These are phyloP conservation scores for Thielaviopsis ethacetica DNA, from an alignment of 2,329 filamentous ascomycete species.

Conservation along the genomic window DNA sequence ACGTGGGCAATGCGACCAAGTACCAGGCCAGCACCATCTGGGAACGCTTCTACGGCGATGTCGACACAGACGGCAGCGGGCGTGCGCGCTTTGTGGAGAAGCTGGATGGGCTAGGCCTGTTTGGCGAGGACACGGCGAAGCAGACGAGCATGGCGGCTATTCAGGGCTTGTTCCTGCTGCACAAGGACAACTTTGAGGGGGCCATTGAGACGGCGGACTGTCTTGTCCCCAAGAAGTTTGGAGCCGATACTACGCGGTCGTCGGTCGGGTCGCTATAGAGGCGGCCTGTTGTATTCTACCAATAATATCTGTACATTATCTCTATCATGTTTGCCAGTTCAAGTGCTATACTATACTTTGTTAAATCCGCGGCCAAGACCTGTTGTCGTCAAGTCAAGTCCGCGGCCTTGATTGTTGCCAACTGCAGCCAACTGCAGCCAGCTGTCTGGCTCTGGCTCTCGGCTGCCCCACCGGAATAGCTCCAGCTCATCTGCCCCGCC, in stretches of 20 bases:
- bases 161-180: slow-evolving; percentile 87
- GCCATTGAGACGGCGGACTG: slow-evolving; percentile 67
- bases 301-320: background rate
- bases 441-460: background rate
- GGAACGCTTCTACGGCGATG: slow-evolving; percentile 85
- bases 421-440: background rate
- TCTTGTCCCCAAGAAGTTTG: slow-evolving; percentile 40
- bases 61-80: slow-evolving; percentile 47
- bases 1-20: slow-evolving; percentile 72
- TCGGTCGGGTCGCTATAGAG: slow-evolving; percentile 8
- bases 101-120: slow-evolving; percentile 53
- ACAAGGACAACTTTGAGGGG: slow-evolving; percentile 79
- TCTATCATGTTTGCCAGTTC: too few species aligned
- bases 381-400: too few species aligned
- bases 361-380: too few species aligned
- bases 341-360: too few species aligned
- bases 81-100: slow-evolving; percentile 54
- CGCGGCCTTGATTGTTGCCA: background rate
- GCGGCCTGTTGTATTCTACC: background rate
- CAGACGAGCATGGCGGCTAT: slow-evolving; percentile 76
- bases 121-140: slow-evolving; percentile 35
- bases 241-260: slow-evolving; percentile 22
- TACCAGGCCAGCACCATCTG: slow-evolving; percentile 79
- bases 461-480: slow-evolving; percentile 1
- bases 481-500: slow-evolving; percentile 1